Evolutionary conservation across 1,284 basidiomycete genomes (phyloP), one percentile per base, ranked within the genome.

Genomic region (Cryptococcus amylolentus): DNA sequence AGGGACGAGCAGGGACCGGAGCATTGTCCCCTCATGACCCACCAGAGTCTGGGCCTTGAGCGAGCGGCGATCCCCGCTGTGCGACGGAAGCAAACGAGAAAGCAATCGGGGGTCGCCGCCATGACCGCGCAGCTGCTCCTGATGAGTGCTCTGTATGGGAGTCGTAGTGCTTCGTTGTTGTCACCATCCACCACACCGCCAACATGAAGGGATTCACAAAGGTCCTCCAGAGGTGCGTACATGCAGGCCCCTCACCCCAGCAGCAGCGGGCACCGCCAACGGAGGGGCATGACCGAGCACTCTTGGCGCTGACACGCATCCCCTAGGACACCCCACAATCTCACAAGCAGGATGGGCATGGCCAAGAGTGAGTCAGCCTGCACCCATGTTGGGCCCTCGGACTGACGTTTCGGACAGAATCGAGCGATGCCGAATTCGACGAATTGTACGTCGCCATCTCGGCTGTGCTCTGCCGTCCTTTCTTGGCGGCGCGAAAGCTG

Each of bases 341-440:
- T 97, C 75, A 89, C 87, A 59, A 83, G 83, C 68, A 88, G 86
- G 80, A 86, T 88, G 67, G 93, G 93, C 41, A 88, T 92, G 84
- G 78, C 91, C 46, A 93, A 93, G 83, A 92, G 91, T 93, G 70
- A 81, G 87, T 78, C 14, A 20, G 27, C 18, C 42, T 8, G 13
- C 14, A 5, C 18, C 9, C 7, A 23, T 42, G 35, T n/a, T 13
- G 26, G 20, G 4, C 42, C 27, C 18, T 16, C 14, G 20, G 18
- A 42, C 31, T 40, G 16, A 10, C 31, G 26, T 23, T 41, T 23
- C 14, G 23, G 16, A 5, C 72, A 93, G 91, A 88, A 77, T 91
- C 89, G 9, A 81, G 77, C 65, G 92, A 95, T 80, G 84, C 89
- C 27, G 91, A 94, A 75, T 94, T 89, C 77, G 72, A 76, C 37